Conservation (phyloP, 306 rosid genomes). For the Cicer judaicum region DNA sequence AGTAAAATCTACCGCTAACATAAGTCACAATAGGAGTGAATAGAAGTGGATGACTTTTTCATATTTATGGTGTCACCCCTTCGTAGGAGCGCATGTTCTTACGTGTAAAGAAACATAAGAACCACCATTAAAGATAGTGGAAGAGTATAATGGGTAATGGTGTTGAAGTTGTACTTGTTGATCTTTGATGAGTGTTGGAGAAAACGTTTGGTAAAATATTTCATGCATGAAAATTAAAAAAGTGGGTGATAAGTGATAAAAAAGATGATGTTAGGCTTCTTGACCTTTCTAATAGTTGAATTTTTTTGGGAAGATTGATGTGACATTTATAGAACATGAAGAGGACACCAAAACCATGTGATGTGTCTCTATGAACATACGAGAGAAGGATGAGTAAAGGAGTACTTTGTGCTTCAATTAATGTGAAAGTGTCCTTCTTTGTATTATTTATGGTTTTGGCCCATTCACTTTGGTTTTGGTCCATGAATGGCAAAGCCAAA, state of each 20-base stretch:
- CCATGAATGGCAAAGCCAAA: constrained; percentile 44
- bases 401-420: constrained; percentile 34
- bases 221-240: not conserved
- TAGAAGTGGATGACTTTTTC: no score
- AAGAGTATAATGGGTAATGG: not conserved
- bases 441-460: constrained; percentile 38
- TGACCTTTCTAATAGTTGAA: constrained; percentile 25
- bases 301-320: constrained; percentile 28
- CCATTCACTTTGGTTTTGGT: constrained; percentile 26
- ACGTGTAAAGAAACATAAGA: not conserved
- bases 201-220: constrained; percentile 20
- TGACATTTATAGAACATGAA: constrained; percentile 48
- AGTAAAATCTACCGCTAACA: no score
- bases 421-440: constrained; percentile 44
- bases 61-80: no score
- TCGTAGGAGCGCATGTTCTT: not conserved
- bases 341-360: constrained; percentile 55
- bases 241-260: constrained; percentile 12
- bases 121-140: not conserved
- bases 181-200: constrained; percentile 1
- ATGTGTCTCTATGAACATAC: constrained; percentile 48
- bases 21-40: no score
- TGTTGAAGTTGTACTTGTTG: not conserved
- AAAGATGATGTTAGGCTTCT: constrained; percentile 15
- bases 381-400: constrained; percentile 38